A percentile compares a stretch with the other conserved stretches of the same genome.
Conservation (phyloP, 2,329 filamentous ascomycete genomes). For the Fusarium sp. region DNA sequence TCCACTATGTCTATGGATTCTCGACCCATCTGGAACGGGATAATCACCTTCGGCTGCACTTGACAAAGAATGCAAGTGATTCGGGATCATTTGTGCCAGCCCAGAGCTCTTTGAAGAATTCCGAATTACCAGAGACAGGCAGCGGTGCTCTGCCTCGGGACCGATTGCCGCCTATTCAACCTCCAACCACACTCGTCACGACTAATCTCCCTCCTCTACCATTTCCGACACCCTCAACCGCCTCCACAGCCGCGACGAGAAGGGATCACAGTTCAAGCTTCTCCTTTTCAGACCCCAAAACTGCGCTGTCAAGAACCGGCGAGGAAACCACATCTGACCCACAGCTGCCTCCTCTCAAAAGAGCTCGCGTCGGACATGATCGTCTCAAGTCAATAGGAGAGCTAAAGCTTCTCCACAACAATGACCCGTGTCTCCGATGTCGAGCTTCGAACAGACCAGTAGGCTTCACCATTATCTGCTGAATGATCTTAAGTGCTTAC, state of each 20-base stretch:
- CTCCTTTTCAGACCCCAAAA: conserved; percentile 55
- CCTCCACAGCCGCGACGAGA: conserved; percentile 45
- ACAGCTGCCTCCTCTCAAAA: conserved; percentile 66
- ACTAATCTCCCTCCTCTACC: conserved; percentile 47
- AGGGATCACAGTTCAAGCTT: conserved; percentile 47
- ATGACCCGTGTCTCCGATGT: conserved; percentile 64
- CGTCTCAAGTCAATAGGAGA: conserved; percentile 69
- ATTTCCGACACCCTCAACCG: conserved; percentile 47
- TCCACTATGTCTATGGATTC: conserved; percentile 71
- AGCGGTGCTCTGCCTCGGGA: conserved; percentile 39
- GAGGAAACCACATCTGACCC: conserved; percentile 63
- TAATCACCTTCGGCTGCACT: conserved; percentile 62
- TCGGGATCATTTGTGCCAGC: conserved; percentile 56
- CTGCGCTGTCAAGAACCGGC: conserved; percentile 53
- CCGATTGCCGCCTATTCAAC: conserved; percentile 52
- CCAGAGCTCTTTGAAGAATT: conserved; percentile 18
- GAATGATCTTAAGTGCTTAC: conserved; percentile 21
- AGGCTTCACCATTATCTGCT: conserved; percentile 36
- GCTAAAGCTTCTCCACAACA: conserved; percentile 61
- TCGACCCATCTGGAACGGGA: conserved; percentile 63
- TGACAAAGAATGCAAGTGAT: conserved; percentile 55
- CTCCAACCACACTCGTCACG: conserved; percentile 51
- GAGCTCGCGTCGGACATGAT: conserved; percentile 63
- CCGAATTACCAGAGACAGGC: conserved; percentile 28
- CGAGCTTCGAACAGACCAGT: conserved; percentile 60